A percentile compares a stretch with the other conserved stretches of the same genome.
Evolutionary conservation across 257 asterid species (phyloP).

Genomic region (Primulina eburnea): DNA sequence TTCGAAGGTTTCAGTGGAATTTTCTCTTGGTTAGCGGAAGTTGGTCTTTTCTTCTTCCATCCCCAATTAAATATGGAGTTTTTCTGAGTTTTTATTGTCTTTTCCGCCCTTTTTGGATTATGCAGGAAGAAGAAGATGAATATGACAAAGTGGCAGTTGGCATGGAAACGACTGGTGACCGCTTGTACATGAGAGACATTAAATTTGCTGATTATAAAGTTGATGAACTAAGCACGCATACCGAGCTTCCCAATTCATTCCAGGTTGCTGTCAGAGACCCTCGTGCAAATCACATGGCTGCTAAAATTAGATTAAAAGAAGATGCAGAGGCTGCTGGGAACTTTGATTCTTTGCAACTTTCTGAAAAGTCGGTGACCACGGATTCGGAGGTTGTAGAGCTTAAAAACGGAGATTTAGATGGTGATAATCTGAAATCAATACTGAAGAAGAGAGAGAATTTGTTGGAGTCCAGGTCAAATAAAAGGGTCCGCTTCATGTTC

Average conservation of each 20-base stretch:
- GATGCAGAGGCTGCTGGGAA: slow-evolving; percentile 72
- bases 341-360: slow-evolving; percentile 37
- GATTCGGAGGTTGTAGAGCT: slow-evolving; percentile 19
- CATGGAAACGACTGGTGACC: slow-evolving; percentile 41
- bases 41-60: not conserved
- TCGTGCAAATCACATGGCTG: slow-evolving; percentile 83
- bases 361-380: slow-evolving; percentile 29
- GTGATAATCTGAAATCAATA: slow-evolving; percentile 51
- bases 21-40: not conserved
- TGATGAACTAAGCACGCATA: slow-evolving; percentile 30
- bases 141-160: slow-evolving; percentile 80
- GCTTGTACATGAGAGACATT: slow-evolving; percentile 46
- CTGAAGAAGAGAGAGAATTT: slow-evolving; percentile 49
- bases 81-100: not conserved
- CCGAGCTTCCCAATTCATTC: slow-evolving; percentile 56
- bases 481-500: slow-evolving; percentile 62
- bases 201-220: slow-evolving; percentile 43
- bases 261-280: slow-evolving; percentile 46
- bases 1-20: not conserved
- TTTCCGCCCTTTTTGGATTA: slow-evolving; percentile 13
- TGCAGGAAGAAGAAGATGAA: slow-evolving; percentile 89
- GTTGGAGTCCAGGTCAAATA: slow-evolving; percentile 42
- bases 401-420: slow-evolving; percentile 23
- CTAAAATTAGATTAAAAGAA: slow-evolving; percentile 68
- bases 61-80: not conserved